Conservation (phyloP, 1,284 basidiomycete genomes). For the Ceratobasidium sp. region DNA sequence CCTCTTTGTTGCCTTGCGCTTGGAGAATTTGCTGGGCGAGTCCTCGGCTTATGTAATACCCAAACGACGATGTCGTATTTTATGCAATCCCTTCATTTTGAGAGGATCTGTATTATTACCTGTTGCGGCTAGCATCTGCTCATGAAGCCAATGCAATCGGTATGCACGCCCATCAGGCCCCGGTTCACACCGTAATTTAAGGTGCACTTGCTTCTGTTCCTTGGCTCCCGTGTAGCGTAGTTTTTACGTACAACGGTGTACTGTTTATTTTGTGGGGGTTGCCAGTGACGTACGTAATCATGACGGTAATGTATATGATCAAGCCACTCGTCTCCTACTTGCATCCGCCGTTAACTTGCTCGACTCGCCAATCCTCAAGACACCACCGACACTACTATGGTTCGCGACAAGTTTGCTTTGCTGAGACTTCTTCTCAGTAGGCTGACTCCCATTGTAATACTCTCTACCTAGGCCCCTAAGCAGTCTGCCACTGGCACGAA, state of each 20-base stretch:
- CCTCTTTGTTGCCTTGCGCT: neutral
- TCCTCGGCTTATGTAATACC: neutral
- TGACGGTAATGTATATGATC: conserved; percentile 1
- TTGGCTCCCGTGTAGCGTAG: neutral
- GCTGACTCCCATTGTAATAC: conserved; percentile 63
- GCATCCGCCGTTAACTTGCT: conserved; percentile 27
- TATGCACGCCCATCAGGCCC: neutral
- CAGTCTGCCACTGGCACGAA: conserved; percentile 61
- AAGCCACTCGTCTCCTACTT: conserved; percentile 13
- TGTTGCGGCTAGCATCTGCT: neutral
- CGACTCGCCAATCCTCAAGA: conserved; percentile 18
- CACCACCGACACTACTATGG: conserved; percentile 41
- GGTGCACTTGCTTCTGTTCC: neutral
- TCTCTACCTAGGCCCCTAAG: conserved; percentile 49
- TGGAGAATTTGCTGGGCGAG: neutral
- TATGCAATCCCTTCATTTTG: neutral
- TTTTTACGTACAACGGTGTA: neutral
- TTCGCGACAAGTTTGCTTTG: conserved; percentile 63
- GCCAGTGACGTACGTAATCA: no score
- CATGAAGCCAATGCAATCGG: neutral
- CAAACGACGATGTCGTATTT: neutral
- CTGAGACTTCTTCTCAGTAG: conserved; percentile 92
- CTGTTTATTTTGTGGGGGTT: neutral
- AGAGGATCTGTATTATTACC: neutral
- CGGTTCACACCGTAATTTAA: neutral